Base-by-base conservation (phyloP, 2,329 filamentous ascomycete genomes). In the Paramyrothecium roridum region DNA sequence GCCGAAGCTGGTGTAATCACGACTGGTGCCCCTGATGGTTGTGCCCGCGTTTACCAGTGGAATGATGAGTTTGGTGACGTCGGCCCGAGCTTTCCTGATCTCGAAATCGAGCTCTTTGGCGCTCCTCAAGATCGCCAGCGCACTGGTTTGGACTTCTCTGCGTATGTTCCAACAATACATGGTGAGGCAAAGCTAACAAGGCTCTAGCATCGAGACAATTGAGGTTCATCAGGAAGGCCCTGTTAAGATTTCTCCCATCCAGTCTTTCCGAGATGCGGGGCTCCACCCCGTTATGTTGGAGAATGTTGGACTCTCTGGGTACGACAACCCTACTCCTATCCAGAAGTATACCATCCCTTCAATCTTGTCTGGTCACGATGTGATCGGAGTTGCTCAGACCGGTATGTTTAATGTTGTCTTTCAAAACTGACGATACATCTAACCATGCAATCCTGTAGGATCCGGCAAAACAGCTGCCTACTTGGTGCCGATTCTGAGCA, bases 391-490 rank as follows among this genome's bases (percentile, higher is more conserved):
- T 65, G 92, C 95, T 10, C 93, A 98, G 74, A 99, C 95, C 50
- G 93, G 93, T 96, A 77, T 71, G 83, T 74, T 40, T 48, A 7
- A 4, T 21, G 20, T 48, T 20, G 17, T 21, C 17, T n/a, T 22
- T 22, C 20, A 20, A 13, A 22, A 6, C 48, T 50, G 13, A 26
- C n/a, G n/a, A 26, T 30, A 7, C 16, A 21, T 3, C 46, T 48
- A 20, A 48, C 22, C 11, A 49, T 50, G 34, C 40, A 59, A 22
- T 23, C 46, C 43, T 59, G 6, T 50, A 97, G 93, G 95, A 20
- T 98, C 93, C 23, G 95, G 95, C 52, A 99, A 99, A 79, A 99
- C 95, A 0, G 93, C 90, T 0, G 93, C 95, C 0, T 99, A 95
- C 67, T 75, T 99, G 4, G 85, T 97, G 54, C 95, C 95, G 0